A percentile compares a stretch with the other conserved stretches of the same genome.
These are phyloP conservation scores for Phytophthora fragariae DNA, from an alignment of 352 stramenopile genomes.

Conservation along the genomic window DNA sequence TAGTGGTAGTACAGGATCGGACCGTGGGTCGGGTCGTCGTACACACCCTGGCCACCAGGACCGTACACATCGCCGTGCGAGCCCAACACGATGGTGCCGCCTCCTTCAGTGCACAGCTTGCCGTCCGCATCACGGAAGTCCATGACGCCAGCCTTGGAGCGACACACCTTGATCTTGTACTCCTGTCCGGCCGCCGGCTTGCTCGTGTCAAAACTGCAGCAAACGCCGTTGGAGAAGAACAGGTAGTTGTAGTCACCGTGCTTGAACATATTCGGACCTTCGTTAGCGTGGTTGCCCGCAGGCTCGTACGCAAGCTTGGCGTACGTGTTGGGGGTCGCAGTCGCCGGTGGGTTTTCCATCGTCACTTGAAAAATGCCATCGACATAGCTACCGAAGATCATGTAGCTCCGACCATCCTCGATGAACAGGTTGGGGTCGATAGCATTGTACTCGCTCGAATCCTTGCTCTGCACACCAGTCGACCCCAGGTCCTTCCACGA, in stretches of 20 bases:
- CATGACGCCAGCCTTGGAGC: slow-evolving; percentile 29
- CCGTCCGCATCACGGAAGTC: slow-evolving; percentile 31
- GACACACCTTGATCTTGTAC: slow-evolving; percentile 41
- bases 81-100: slow-evolving; percentile 22
- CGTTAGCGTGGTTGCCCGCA: slow-evolving; percentile 17
- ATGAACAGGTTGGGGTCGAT: slow-evolving; percentile 37
- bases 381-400: slow-evolving; percentile 37
- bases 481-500: slow-evolving; percentile 33
- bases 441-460: slow-evolving; percentile 31
- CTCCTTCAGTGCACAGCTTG: slow-evolving; percentile 27
- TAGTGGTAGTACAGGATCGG: slow-evolving; percentile 38
- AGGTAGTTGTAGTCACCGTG: slow-evolving; percentile 36
- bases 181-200: slow-evolving; percentile 22
- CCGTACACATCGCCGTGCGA: slow-evolving; percentile 31
- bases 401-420: slow-evolving; percentile 24
- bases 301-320: slow-evolving; percentile 35
- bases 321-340: slow-evolving; percentile 11
- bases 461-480: slow-evolving; percentile 29
- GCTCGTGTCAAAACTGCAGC: slow-evolving; percentile 35
- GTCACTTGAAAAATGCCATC: slow-evolving; percentile 24
- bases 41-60: slow-evolving; percentile 32
- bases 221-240: slow-evolving; percentile 38
- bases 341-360: slow-evolving; percentile 23
- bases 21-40: slow-evolving; percentile 29
- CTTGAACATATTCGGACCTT: slow-evolving; percentile 41